These are phyloP conservation scores for Alternaria angustiovoidea DNA, from an alignment of 2,329 filamentous ascomycete genomes.

Conservation along the genomic window DNA sequence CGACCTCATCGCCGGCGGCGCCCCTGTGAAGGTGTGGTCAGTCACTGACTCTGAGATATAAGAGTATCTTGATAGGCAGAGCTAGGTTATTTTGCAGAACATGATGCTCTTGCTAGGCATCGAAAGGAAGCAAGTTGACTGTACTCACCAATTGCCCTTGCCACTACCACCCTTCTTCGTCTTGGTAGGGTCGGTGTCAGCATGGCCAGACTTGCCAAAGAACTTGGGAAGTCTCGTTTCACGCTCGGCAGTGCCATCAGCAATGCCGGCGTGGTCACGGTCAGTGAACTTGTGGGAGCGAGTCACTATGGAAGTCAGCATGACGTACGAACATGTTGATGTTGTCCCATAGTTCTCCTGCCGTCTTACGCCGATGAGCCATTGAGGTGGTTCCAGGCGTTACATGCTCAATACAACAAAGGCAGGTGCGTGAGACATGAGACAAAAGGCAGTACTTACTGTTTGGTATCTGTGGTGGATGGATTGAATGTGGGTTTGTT, in stretches of 20 bases:
- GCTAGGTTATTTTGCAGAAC: neutral
- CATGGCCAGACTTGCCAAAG: constrained; percentile 87
- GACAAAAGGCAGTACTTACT: constrained; percentile 37
- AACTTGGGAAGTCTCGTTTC: constrained; percentile 85
- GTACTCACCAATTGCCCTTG: constrained; percentile 87
- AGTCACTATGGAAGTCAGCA: constrained; percentile 73
- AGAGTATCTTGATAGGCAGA: neutral
- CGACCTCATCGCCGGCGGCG: constrained; percentile 79
- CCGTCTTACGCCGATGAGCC: neutral
- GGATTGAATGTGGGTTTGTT: constrained; percentile 18
- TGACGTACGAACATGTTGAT: constrained; percentile 17
- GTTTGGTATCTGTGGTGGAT: constrained; percentile 27
- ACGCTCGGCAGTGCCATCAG: constrained; percentile 73
- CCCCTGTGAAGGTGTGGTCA: constrained; percentile 69
- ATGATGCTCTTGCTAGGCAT: neutral
- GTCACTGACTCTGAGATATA: constrained; percentile 6
- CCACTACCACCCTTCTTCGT: constrained; percentile 96
- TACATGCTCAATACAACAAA: constrained; percentile 12
- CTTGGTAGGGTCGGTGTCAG: constrained; percentile 86
- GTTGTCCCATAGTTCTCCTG: neutral
- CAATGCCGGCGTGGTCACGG: constrained; percentile 83
- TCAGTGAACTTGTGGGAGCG: constrained; percentile 96
- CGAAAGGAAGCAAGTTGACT: neutral
- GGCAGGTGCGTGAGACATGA: neutral
- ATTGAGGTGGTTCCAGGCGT: neutral